Evolutionary conservation across 768 basidiomycete genomes (phyloP).

Genomic region (Mycena indigotica): DNA sequence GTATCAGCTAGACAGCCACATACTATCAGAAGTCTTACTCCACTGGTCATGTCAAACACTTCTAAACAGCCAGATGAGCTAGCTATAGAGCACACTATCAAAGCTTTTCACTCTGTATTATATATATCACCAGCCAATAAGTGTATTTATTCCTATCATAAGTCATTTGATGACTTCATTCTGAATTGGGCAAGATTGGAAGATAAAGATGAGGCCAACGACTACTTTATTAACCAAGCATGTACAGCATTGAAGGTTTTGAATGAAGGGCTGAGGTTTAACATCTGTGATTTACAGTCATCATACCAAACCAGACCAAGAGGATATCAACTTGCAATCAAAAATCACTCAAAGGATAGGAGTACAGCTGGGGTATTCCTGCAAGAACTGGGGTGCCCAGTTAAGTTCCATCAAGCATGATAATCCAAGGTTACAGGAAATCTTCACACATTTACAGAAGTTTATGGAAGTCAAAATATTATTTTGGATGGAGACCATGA

Average conservation of each 20-base stretch:
- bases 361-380: conserved; percentile 1
- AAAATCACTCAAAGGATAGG: not conserved
- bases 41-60: not conserved
- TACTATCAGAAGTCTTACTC: not conserved
- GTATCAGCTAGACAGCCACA: not conserved
- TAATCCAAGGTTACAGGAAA: not conserved
- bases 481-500: conserved; percentile 9
- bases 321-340: not conserved
- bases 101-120: not conserved
- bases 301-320: conserved; percentile 6
- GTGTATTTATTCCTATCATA: conserved; percentile 5
- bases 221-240: not conserved
- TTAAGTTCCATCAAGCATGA: not conserved
- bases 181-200: not conserved
- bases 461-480: not conserved
- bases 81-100: not conserved
- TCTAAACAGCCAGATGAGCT: not conserved
- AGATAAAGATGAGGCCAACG: not conserved
- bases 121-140: not conserved
- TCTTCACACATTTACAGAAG: not conserved
- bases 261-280: conserved; percentile 7
- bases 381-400: conserved; percentile 7
- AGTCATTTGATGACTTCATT: conserved; percentile 7
- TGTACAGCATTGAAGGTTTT: conserved; percentile 1
- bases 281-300: conserved; percentile 8